Percentiles rank a stretch among this genome's conserved stretches.
Conservation (phyloP, 2,329 filamentous ascomycete genomes). For the Hymenoscyphus scutula region DNA sequence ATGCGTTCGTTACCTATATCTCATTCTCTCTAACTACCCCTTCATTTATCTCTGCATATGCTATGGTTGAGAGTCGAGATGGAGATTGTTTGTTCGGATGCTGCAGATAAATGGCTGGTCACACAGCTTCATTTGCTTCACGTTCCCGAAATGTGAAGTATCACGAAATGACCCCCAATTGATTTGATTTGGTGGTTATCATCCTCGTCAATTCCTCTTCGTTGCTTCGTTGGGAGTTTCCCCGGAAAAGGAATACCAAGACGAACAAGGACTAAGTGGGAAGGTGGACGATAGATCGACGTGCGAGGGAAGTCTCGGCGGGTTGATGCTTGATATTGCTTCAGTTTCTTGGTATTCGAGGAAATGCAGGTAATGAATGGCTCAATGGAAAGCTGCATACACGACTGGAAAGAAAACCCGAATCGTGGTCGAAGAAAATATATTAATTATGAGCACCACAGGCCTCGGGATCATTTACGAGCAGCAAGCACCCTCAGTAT, state of each 20-base stretch:
- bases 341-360: neutral
- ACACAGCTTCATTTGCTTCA: too few relatives aligned
- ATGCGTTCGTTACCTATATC: neutral
- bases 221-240: neutral
- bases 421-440: too few relatives aligned
- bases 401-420: too few relatives aligned
- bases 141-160: neutral
- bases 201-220: too few relatives aligned
- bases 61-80: too few relatives aligned
- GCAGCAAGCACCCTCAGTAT: neutral
- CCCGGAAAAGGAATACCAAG: neutral
- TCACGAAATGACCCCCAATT: neutral
- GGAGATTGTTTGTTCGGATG: too few relatives aligned
- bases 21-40: neutral
- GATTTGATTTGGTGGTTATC: neutral
- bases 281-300: neutral
- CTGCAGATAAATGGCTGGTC: too few relatives aligned
- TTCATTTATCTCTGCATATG: neutral
- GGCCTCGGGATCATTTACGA: too few relatives aligned
- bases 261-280: neutral
- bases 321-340: neutral
- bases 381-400: too few relatives aligned
- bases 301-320: neutral
- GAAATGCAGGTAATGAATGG: neutral
- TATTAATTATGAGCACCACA: too few relatives aligned